Evolutionary conservation across 345 rosid genomes (phyloP).

Genomic region (Eucalyptus regnans): DNA sequence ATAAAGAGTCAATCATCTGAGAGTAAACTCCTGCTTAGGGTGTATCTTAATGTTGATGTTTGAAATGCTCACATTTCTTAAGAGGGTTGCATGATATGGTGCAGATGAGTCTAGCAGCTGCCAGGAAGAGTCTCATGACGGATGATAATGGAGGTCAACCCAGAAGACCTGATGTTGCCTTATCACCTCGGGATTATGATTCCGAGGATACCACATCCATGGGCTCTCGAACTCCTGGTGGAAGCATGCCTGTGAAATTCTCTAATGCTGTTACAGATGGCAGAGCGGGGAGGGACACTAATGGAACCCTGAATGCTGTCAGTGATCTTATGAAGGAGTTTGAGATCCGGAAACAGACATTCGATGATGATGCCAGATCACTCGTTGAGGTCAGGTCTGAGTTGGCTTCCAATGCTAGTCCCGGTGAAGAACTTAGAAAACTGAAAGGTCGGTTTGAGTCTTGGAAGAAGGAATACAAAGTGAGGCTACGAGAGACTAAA

Average conservation of each 20-base stretch:
- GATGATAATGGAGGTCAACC: slow-evolving; percentile 37
- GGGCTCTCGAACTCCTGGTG: slow-evolving; percentile 59
- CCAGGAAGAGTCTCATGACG: slow-evolving; percentile 55
- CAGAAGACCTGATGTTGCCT: slow-evolving; percentile 35
- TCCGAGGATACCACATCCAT: slow-evolving; percentile 54
- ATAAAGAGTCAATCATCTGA: not conserved
- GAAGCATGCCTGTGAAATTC: slow-evolving; percentile 36
- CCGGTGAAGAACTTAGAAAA: slow-evolving; percentile 54
- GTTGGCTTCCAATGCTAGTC: slow-evolving; percentile 17
- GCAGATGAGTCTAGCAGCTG: slow-evolving; percentile 76
- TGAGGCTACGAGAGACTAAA: slow-evolving; percentile 56
- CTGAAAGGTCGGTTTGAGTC: slow-evolving; percentile 54
- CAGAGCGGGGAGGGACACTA: slow-evolving; percentile 37
- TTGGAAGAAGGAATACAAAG: slow-evolving; percentile 90
- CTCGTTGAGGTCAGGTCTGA: slow-evolving; percentile 31
- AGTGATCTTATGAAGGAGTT: slow-evolving; percentile 58
- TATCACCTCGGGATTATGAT: slow-evolving; percentile 52
- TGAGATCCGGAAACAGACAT: slow-evolving; percentile 54
- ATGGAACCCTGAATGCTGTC: slow-evolving; percentile 39
- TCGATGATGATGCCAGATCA: slow-evolving; percentile 54
- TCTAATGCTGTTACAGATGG: slow-evolving; percentile 21
- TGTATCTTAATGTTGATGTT: not conserved
- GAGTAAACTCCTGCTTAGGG: not conserved
- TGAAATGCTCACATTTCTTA: not conserved
- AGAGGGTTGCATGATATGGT: not conserved